Evolutionary conservation across 768 basidiomycete genomes (phyloP), one percentile per base, ranked within the genome.

Genomic region (Rubroboletus satanas): DNA sequence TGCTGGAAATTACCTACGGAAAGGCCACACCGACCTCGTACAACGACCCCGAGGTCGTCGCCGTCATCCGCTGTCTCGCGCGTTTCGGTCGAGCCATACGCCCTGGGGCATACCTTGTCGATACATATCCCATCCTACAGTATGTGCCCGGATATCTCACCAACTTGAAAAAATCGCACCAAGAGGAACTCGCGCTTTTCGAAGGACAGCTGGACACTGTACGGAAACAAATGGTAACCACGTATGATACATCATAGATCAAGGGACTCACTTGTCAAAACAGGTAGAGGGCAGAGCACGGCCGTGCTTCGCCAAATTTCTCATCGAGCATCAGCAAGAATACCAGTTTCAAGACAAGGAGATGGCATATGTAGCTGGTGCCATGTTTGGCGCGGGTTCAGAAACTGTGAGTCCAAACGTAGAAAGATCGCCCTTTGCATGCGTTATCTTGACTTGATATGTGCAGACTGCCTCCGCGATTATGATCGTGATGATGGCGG

Each of bases 1-100:
- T 49, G 5, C 49, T 57, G 53, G 52, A 7, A 33, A 61, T 76
- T 29, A 74, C 73, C 9, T 77, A 75, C 44, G 75, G 75, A 1
- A 76, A 76, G 58, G 67, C 60, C 10, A 71, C 73, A 0, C 74
- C 74, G 9, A 72, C 74, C 4, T 56, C 66, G n/a, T 71, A 72
- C 45, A 65, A 65, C 11, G 74, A 76, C 43, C 71, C 71, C 0
- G 73, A 73, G 15, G 68, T 76, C 7, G 15, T 63, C 7, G 60
- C 68, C 2, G 54, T 77, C 23, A 58, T 46, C 14, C 56, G 26
- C 3, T 50, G 54, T 17, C 5, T 58, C 17, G 10, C 11, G 28
- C 44, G 48, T 6, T 23, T 57, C 7, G 54, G 54, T 26, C 23
- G 31, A 14, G 54, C 32, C 18, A 12, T 50, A 1, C n/a, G 9